Conservation (phyloP, 2,329 filamentous ascomycete genomes). For the Diplodia seriata region DNA sequence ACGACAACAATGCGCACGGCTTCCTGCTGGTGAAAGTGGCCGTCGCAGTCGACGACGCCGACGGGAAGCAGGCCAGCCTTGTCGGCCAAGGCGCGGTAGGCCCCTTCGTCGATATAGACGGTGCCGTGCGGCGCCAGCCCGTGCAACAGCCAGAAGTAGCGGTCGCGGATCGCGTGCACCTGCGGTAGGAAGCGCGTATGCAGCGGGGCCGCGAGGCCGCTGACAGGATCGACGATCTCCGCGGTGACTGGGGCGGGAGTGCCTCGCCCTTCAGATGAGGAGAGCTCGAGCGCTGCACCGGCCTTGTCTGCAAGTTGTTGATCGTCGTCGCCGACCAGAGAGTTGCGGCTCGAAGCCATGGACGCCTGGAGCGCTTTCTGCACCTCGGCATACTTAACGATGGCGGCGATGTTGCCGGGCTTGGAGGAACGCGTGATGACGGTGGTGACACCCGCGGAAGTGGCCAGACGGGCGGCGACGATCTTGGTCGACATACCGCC, state of each 20-base stretch:
- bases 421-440: slow-evolving; percentile 94
- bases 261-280: slow-evolving; percentile 32
- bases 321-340: slow-evolving; percentile 36
- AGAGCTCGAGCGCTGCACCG: slow-evolving; percentile 36
- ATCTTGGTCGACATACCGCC: slow-evolving; percentile 99
- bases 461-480: slow-evolving; percentile 87
- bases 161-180: slow-evolving; percentile 82
- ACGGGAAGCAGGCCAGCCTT: slow-evolving; percentile 90
- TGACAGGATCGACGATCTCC: slow-evolving; percentile 42
- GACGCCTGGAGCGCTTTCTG: slow-evolving; percentile 52
- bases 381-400: slow-evolving; percentile 80
- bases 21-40: slow-evolving; percentile 89
- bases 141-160: slow-evolving; percentile 96
- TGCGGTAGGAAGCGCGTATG: slow-evolving; percentile 95
- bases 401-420: slow-evolving; percentile 87
- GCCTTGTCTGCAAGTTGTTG: slow-evolving; percentile 38
- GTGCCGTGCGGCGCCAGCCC: slow-evolving; percentile 89
- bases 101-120: slow-evolving; percentile 90
- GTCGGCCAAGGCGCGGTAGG: slow-evolving; percentile 76
- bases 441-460: slow-evolving; percentile 92
- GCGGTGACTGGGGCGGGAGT: background rate
- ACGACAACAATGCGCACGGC: slow-evolving; percentile 86
- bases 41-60: slow-evolving; percentile 88
- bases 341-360: slow-evolving; percentile 39
- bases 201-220: slow-evolving; percentile 59